Base-by-base conservation (phyloP, 495 filamentous ascomycete genomes). In the Aspergillus egyptiacus region DNA sequence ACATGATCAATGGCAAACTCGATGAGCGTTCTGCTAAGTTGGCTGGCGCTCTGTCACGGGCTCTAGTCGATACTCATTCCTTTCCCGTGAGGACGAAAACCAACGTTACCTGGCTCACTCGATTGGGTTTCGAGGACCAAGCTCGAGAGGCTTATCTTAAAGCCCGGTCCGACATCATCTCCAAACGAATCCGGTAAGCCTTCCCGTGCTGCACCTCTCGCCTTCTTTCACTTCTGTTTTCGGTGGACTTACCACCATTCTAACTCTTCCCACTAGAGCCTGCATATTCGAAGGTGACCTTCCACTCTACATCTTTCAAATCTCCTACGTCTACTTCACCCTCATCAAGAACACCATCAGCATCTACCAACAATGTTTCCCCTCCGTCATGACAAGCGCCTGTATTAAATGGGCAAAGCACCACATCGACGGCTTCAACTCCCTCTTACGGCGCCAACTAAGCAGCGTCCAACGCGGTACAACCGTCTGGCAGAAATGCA, bases 331-430 rank as follows among this genome's bases (percentile, higher is more conserved):
- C 42, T 95, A 95, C 65, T 99, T 99, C 73, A 86, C 83, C 22
- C 78, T 96, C 54, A 94, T 96, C 63, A 81, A 83, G 44, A 95
- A 96, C 63, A 96, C 91, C 5, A 82, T 95, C 51, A 78, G 75
- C 59, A 87, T 86, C 57, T 96, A 91, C 62, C 87, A 95, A 61
- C 75, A 81, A 51, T 95, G 89, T 61, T 99, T 97, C 63, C 86
- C 91, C 3, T 75, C 85, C 17, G 68, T 80, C 17, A 86, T 93
- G 76, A 89, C 87, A 72, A 93, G 87, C 55, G 89, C 90, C 3
- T 90, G 88, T 56, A 91, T 99, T 40, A 89, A 87, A 61, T 99
- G 93, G 93, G 91, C 89, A 15, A 96, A 95, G 62, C 83, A 91
- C 62, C 81, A 94, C 55, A 78, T 96, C 2, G 88, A 95, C 54